Base-by-base conservation (phyloP, 805 yeast genomes). In the Wickerhamiella bombiphila region DNA sequence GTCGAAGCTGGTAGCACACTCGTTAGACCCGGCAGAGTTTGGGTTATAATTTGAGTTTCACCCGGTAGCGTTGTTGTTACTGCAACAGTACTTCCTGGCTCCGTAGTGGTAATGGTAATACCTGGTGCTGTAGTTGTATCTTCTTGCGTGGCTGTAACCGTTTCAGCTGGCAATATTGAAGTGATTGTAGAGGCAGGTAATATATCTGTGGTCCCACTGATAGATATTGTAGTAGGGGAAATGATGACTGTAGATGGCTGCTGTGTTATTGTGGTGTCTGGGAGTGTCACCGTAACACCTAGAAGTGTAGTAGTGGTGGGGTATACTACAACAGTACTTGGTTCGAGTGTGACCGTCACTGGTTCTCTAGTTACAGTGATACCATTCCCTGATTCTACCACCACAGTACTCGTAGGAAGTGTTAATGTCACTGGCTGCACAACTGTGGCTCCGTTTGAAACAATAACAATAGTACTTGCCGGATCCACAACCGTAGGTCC, bases 61-160 rank as follows among this genome's bases (percentile, higher is more conserved):
- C 26, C 13, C n/a, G n/a, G n/a, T 13, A 24, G 26, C 26, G 26
- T 24, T 9, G 26, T 24, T 13, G 26, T 24, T 9, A 9, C 26
- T 13, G 9, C 26, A 13, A 24, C 26, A 9, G 26, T 24, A 24
- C 11, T 24, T 13, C 26, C 26, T 24, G 26, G 26, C n/a, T n/a
- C n/a, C n/a, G n/a, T n/a, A 13, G 26, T 13, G 13, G 26, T 24
- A 24, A 24, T 16, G 13, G 41, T 38, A 8, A 31, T 33, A 4
- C 31, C 41, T n/a, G 41, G 41, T 5, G 22, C 18, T 3, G 41
- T 38, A 3, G 18, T 19, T 6, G n/a, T n/a, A n/a, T n/a, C n/a
- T n/a, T n/a, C n/a, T n/a, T n/a, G n/a, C n/a, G n/a, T n/a, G n/a
- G n/a, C n/a, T n/a, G n/a, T n/a, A n/a, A n/a, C n/a, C n/a, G n/a